Conservation (phyloP, 1,284 basidiomycete species). For the Microbotryomycetes sp. region DNA sequence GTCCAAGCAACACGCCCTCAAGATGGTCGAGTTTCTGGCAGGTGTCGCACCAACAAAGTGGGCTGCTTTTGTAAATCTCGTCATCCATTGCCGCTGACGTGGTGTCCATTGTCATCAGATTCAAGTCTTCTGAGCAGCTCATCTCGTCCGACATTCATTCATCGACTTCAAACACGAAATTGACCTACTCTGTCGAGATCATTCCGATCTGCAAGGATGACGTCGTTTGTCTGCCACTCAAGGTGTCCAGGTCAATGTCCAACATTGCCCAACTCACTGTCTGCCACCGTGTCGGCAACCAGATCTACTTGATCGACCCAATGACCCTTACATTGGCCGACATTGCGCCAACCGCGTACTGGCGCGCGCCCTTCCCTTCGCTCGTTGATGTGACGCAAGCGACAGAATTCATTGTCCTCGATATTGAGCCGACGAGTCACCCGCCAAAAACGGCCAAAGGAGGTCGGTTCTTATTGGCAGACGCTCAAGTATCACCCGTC, state of each 20-base stretch:
- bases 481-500: slow-evolving; percentile 85
- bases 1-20: slow-evolving; percentile 80
- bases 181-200: slow-evolving; percentile 96
- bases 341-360: slow-evolving; percentile 73
- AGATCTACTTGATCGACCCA: slow-evolving; percentile 84
- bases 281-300: slow-evolving; percentile 85
- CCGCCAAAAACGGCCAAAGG: slow-evolving; percentile 43
- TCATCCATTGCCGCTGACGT: not conserved
- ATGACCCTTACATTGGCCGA: slow-evolving; percentile 77
- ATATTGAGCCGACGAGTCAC: slow-evolving; percentile 66
- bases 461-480: slow-evolving; percentile 63
- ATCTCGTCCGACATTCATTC: slow-evolving; percentile 88
- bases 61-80: slow-evolving; percentile 36
- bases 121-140: slow-evolving; percentile 87
- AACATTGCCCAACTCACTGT: slow-evolving; percentile 83
- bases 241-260: slow-evolving; percentile 69
- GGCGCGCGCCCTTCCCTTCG: slow-evolving; percentile 79
- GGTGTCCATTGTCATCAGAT: slow-evolving; percentile 45
- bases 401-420: slow-evolving; percentile 89
- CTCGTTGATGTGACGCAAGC: slow-evolving; percentile 77
- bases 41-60: slow-evolving; percentile 82
- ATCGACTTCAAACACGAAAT: slow-evolving; percentile 91
- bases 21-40: slow-evolving; percentile 93
- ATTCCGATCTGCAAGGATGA: slow-evolving; percentile 97
- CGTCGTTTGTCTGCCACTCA: slow-evolving; percentile 78